Evolutionary conservation across 1,284 basidiomycete genomes (phyloP).

Genomic region (Fereydounia khargensis): DNA sequence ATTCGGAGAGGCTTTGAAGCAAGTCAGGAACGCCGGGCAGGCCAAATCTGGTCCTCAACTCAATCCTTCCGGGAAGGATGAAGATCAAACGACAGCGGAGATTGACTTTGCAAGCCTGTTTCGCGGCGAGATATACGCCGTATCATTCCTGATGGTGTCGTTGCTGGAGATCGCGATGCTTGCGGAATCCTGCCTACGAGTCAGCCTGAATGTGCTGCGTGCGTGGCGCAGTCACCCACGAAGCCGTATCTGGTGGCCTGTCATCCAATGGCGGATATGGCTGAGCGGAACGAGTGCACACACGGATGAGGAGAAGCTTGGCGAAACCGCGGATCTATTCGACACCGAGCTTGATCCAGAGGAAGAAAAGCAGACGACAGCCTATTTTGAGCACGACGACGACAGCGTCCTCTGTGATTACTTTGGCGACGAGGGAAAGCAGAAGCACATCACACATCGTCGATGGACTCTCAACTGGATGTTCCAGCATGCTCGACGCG

Average conservation of each 20-base stretch:
- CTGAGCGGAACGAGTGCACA: slow-evolving; percentile 6
- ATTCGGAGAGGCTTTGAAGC: slow-evolving; percentile 10
- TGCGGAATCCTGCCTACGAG: slow-evolving; percentile 10
- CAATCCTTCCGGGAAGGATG: too few species aligned
- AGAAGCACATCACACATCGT: neutral
- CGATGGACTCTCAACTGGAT: slow-evolving; percentile 6
- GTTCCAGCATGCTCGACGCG: slow-evolving; percentile 1
- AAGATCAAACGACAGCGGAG: too few species aligned
- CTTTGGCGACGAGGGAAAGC: neutral
- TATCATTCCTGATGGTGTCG: slow-evolving; percentile 37
- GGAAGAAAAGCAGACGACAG: neutral
- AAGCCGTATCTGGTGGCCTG: slow-evolving; percentile 2
- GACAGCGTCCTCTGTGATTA: slow-evolving; percentile 2
- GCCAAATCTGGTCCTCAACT: too few species aligned
- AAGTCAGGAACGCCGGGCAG: neutral
- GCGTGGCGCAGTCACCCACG: slow-evolving; percentile 3
- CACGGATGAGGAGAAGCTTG: neutral
- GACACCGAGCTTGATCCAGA: neutral
- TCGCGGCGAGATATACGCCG: slow-evolving; percentile 30
- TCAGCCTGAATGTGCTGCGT: slow-evolving; percentile 2
- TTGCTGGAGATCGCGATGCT: slow-evolving; percentile 41
- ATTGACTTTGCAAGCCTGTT: slow-evolving; percentile 11
- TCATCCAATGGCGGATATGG: slow-evolving; percentile 24
- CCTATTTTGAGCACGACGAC: slow-evolving; percentile 11
- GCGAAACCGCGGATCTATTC: neutral